Evolutionary conservation across 2,329 filamentous ascomycete species (phyloP), one percentile per base, ranked within the genome.

Genomic region (Cercospora sp.): DNA sequence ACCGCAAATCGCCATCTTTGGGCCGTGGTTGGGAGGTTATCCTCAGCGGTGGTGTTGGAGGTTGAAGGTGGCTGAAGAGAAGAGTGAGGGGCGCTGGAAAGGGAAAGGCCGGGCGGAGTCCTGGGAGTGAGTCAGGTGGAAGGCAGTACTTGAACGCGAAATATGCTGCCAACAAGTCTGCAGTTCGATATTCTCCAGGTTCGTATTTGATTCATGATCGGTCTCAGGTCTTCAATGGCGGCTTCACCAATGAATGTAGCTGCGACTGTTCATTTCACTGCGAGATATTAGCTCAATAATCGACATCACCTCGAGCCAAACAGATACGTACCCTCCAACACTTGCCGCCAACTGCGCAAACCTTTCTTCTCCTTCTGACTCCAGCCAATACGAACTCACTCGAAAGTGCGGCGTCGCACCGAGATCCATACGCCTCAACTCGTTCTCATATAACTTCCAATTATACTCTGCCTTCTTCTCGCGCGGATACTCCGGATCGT

Each of bases 381-480:
- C 66, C 33, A 48, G n/a, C 68, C 66, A 68, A 60, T 68, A 58
- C 10, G 36, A 40, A 23, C 65, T 61, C 3, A 68, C 64, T 10
- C 63, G 63, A 31, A 70, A 66, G 13, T 68, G 60, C 20, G 65
- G 63, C 3, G 33, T 45, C 9, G 23, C 20, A 7, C 68, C 68
- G 30, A 70, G 26, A 18, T 61, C 9, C 18, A 66, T 18, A 5
- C 42, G 1, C 7, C 30, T 30, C 13, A 70, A 64, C 55, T 68
- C 66, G 26, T 20, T 18, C 6, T 63, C 40, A 45, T 64, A 70
- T 13, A 55, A 30, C n/a, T 66, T 55, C 66, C 66, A 70, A 12
- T 45, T 60, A 58, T 64, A 65, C 13, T 67, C 60, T 5, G 55
- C 48, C n/a, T 60, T 59, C 12, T 59, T 45, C 13, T 6, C 45